Evolutionary conservation across 2,329 filamentous ascomycete species (phyloP), one percentile per base, ranked within the genome.

Genomic region (Bisporella sp.): DNA sequence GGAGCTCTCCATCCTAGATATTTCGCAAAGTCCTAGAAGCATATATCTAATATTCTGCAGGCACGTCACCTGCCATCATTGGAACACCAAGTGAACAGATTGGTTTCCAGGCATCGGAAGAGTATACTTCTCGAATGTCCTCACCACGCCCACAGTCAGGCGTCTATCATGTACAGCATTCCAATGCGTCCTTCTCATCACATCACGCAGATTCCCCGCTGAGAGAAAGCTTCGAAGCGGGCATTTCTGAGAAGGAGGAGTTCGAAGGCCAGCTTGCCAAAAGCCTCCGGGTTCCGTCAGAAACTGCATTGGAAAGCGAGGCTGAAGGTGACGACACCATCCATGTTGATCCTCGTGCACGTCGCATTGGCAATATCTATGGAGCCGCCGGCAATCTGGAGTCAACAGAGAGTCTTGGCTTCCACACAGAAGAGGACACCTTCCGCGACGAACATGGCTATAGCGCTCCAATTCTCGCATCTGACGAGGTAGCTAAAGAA

Each of bases 1-100:
- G 21, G 21, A 21, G 21, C 21, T 21, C 21, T 21, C 21, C 21
- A 21, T 21, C 21, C 21, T 21, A 21, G 21, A 21, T 21, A 21
- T 21, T 21, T 21, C 21, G 3, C 21, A 21, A 21, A 21, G 21
- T 21, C 21, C 3, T 2, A 21, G 21, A 21, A 21, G 21, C 21
- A 21, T 21, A 21, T 7, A 45, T 31, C 59, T 65, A 60, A 68
- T 63, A 52, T 44, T 45, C 57, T 57, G 52, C 64, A 93, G 88
- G 82, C 54, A 81, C 80, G 40, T 80, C 79, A 41, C 71, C 75
- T 47, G 78, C 78, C 47, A 76, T 81, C 50, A 70, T 79, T 46
- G 82, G 87, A 50, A 93, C 90, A 4, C 93, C 93, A 2, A 89
- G 87, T 59, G 92, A 97, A 62, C 87, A 97, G 65, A 82, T 95